Evolutionary conservation across 495 filamentous ascomycete species (phyloP).

Genomic region (Tetracladium marchalianum): DNA sequence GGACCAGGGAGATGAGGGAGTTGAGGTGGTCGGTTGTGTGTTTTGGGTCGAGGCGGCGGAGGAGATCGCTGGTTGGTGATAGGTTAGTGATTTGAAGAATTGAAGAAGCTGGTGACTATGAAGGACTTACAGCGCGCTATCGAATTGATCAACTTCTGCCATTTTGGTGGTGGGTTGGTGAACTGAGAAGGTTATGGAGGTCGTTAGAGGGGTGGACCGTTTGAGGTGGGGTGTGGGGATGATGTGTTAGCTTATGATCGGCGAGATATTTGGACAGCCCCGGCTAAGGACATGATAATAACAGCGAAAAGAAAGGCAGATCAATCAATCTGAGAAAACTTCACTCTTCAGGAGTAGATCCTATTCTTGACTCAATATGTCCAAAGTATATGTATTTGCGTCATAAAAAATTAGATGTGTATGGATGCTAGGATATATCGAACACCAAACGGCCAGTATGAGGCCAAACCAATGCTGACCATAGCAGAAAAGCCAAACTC

Average conservation of each 20-base stretch:
- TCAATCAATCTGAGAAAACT: too few species aligned
- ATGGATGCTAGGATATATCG: too few species aligned
- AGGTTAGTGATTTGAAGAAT: background rate
- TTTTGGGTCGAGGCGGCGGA: constrained; percentile 92
- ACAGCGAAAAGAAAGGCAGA: too few species aligned
- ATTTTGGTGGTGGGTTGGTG: constrained; percentile 10
- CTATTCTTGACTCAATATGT: constrained; percentile 3
- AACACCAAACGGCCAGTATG: too few species aligned
- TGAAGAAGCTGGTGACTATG: background rate
- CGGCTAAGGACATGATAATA: too few species aligned
- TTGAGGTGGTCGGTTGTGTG: constrained; percentile 77
- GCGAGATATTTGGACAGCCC: too few species aligned
- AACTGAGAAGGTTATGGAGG: background rate
- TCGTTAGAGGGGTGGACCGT: too few species aligned
- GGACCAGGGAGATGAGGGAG: constrained; percentile 74
- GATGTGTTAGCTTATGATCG: too few species aligned
- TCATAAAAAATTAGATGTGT: too few species aligned
- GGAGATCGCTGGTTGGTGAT: constrained; percentile 66
- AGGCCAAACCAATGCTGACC: too few species aligned
- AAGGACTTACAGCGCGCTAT: constrained; percentile 68
- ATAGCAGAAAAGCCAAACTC: too few species aligned
- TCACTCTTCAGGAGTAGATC: background rate
- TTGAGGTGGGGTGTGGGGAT: constrained; percentile 1
- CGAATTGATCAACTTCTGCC: constrained; percentile 46
- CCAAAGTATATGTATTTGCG: background rate